Evolutionary conservation across 2,329 filamentous ascomycete genomes (phyloP).

Genomic region (Penicillium sp.): DNA sequence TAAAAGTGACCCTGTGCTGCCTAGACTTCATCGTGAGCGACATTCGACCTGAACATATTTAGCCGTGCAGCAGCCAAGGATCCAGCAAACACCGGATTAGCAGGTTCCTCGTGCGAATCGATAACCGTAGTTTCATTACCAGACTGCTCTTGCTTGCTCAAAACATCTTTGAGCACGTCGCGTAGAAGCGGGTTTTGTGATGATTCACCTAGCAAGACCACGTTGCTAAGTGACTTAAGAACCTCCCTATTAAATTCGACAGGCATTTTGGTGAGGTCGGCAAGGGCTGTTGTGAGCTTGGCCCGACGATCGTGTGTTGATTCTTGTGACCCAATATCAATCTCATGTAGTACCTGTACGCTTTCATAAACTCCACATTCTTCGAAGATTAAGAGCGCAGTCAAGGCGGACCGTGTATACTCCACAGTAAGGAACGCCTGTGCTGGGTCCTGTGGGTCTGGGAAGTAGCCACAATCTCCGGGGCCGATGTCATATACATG

Average conservation of each 20-base stretch:
- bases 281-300: background rate
- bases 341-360: background rate
- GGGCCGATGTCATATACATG: background rate
- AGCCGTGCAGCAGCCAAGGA: conserved; percentile 8
- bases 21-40: background rate
- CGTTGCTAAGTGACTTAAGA: conserved; percentile 3
- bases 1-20: background rate
- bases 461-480: background rate
- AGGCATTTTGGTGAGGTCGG: background rate
- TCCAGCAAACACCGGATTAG: conserved; percentile 2
- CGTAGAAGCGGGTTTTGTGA: conserved; percentile 2
- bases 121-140: background rate
- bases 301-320: background rate
- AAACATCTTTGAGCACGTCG: conserved; percentile 4
- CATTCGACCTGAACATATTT: background rate
- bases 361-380: background rate
- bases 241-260: background rate
- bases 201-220: conserved; percentile 3
- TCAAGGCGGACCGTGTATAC: conserved; percentile 7
- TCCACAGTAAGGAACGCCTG: conserved; percentile 2
- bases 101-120: background rate
- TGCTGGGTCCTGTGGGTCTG: background rate
- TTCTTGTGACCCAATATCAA: background rate
- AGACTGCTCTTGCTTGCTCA: conserved; percentile 4
- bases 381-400: background rate